Evolutionary conservation across 345 rosid genomes (phyloP).

Genomic region (Rhizophora apiculata): DNA sequence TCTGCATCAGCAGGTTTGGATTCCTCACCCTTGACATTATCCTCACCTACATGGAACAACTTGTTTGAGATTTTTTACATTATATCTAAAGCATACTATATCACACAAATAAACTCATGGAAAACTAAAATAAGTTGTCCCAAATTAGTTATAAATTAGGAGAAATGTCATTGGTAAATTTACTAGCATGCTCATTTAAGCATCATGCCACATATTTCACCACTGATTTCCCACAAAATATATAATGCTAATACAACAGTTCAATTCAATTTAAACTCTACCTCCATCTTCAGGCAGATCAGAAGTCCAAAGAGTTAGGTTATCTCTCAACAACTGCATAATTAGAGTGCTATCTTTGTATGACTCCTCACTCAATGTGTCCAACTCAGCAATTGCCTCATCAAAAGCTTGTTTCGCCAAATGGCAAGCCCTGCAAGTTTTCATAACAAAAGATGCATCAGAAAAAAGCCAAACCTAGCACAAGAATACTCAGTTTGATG

Average conservation of each 20-base stretch:
- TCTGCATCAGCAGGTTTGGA: constrained; percentile 66
- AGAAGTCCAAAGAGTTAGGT: constrained; percentile 99
- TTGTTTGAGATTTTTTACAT: constrained; percentile 5
- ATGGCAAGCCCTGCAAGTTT: constrained; percentile 82
- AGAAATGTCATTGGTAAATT: neutral
- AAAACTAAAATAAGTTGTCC: neutral
- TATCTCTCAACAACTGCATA: constrained; percentile 97
- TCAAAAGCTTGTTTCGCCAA: constrained; percentile 98
- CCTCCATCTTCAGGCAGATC: constrained; percentile 99
- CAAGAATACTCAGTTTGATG: neutral
- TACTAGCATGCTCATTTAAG: neutral
- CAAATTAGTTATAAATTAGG: neutral
- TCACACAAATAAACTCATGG: neutral
- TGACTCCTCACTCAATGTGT: constrained; percentile 92
- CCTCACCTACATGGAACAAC: constrained; percentile 59
- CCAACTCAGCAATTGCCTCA: constrained; percentile 95
- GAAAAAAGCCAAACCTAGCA: neutral
- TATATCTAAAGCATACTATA: neutral
- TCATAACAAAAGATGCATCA: neutral
- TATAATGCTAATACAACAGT: neutral
- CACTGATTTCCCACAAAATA: neutral
- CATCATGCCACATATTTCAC: neutral
- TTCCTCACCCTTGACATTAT: constrained; percentile 64
- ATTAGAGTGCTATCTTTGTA: constrained; percentile 98
- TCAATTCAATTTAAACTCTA: constrained; percentile 12